Evolutionary conservation across 2,329 filamentous ascomycete genomes (phyloP).

Genomic region (Furcasterigmium furcatum): DNA sequence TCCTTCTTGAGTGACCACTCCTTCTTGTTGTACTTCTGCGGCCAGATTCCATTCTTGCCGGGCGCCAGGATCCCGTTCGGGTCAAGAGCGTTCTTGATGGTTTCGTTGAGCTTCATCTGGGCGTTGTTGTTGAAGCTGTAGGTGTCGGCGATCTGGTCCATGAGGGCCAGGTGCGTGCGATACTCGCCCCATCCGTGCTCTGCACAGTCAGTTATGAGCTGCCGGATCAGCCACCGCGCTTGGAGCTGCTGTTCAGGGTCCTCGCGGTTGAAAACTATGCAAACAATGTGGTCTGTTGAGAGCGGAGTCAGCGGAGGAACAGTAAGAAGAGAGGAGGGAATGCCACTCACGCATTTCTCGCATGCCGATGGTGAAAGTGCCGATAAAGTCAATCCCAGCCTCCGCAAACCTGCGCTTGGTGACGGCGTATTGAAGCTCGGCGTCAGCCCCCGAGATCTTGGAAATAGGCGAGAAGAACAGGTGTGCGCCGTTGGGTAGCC

Average conservation of each 20-base stretch:
- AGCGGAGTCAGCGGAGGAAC: no score
- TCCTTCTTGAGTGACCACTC: no score
- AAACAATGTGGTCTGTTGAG: conserved; percentile 44
- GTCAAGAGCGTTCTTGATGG: conserved; percentile 37
- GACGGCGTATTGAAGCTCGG: conserved; percentile 25
- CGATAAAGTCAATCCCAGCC: conserved; percentile 24
- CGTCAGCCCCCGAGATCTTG: conserved; percentile 28
- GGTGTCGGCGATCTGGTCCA: conserved; percentile 38
- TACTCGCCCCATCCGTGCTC: no score
- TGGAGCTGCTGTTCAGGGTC: conserved; percentile 30
- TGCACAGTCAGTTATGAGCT: conserved; percentile 34
- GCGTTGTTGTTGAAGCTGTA: conserved; percentile 37
- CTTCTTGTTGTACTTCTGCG: no score
- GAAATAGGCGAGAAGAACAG: conserved; percentile 34
- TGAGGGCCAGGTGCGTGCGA: conserved; percentile 38
- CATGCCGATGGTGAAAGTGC: conserved; percentile 23
- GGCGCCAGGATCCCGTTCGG: conserved; percentile 30
- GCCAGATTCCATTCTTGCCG: conserved; percentile 29
- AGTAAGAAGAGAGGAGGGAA: no score
- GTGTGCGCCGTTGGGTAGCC: no score
- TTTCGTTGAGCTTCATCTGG: conserved; percentile 37
- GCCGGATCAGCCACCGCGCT: conserved; percentile 18
- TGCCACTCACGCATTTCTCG: conserved; percentile 18
- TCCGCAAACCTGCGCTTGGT: conserved; percentile 17
- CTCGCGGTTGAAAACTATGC: conserved; percentile 45